Evolutionary conservation across 73 alveolate species (phyloP).

Genomic region (Durusdinium trenchii): DNA sequence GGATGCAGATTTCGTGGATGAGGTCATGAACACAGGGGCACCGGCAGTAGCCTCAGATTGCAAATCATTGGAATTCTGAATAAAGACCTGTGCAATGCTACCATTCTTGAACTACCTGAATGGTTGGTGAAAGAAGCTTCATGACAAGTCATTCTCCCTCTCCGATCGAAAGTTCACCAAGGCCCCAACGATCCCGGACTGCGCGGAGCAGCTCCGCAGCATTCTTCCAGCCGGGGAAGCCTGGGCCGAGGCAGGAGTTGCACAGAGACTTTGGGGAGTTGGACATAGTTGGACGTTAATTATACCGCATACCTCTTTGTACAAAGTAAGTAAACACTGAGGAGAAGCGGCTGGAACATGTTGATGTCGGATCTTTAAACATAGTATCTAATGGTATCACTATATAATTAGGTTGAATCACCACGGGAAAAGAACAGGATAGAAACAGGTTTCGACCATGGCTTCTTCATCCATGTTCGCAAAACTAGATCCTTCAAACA

Average conservation of each 20-base stretch:
- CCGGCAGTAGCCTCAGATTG: neutral
- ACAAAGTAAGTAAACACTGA: no score
- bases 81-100: neutral
- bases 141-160: no score
- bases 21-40: slow-evolving; percentile 49
- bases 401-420: no score
- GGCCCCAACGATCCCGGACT: slow-evolving; percentile 59
- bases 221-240: slow-evolving; percentile 17
- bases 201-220: slow-evolving; percentile 28
- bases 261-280: neutral
- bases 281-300: neutral
- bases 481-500: no score
- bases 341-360: no score
- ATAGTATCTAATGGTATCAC: no score
- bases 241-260: slow-evolving; percentile 33
- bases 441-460: no score
- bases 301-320: no score
- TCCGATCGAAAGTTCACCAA: neutral
- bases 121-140: neutral
- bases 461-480: no score
- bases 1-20: slow-evolving; percentile 59
- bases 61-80: neutral
- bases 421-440: no score
- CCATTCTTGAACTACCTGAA: neutral
- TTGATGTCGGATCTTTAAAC: no score